These are phyloP conservation scores for Filobasidium uniguttulatum DNA, from an alignment of 1,284 basidiomycete genomes.

Conservation along the genomic window DNA sequence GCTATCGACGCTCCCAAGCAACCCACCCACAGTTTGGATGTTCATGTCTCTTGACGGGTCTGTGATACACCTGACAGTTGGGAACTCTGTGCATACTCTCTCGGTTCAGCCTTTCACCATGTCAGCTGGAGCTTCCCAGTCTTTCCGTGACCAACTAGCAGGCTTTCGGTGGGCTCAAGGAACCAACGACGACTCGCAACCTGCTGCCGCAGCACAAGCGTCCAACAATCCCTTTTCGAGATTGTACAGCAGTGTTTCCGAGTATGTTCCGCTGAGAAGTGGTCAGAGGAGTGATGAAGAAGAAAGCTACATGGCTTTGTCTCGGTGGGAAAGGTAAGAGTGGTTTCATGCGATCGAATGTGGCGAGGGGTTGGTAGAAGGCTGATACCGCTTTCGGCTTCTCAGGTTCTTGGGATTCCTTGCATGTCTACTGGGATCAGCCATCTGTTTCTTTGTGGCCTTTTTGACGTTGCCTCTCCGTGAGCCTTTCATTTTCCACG, in stretches of 20 bases:
- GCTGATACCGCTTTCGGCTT: neutral
- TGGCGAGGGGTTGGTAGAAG: constrained; percentile 1
- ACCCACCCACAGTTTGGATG: too few species aligned
- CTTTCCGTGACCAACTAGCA: constrained; percentile 34
- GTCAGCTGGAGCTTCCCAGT: constrained; percentile 6
- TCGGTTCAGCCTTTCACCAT: too few species aligned
- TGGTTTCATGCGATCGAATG: neutral
- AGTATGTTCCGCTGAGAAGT: constrained; percentile 79
- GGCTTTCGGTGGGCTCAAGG: constrained; percentile 74
- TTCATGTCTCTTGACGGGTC: too few species aligned
- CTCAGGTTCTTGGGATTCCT: constrained; percentile 80
- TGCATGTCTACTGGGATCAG: constrained; percentile 74
- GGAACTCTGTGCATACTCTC: too few species aligned
- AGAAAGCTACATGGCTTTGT: constrained; percentile 87
- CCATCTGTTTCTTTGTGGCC: constrained; percentile 86
- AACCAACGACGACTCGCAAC: constrained; percentile 51
- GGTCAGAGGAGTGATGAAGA: constrained; percentile 80
- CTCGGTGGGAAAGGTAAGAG: constrained; percentile 42
- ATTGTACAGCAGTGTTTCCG: constrained; percentile 37
- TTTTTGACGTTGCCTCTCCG: constrained; percentile 76
- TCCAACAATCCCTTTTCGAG: constrained; percentile 40
- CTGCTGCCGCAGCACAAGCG: constrained; percentile 36
- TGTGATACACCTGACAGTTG: too few species aligned
- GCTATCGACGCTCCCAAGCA: too few species aligned
- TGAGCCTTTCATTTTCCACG: constrained; percentile 19